Conservation (phyloP, 2,329 filamentous ascomycete genomes). For the Colletotrichum sp. region DNA sequence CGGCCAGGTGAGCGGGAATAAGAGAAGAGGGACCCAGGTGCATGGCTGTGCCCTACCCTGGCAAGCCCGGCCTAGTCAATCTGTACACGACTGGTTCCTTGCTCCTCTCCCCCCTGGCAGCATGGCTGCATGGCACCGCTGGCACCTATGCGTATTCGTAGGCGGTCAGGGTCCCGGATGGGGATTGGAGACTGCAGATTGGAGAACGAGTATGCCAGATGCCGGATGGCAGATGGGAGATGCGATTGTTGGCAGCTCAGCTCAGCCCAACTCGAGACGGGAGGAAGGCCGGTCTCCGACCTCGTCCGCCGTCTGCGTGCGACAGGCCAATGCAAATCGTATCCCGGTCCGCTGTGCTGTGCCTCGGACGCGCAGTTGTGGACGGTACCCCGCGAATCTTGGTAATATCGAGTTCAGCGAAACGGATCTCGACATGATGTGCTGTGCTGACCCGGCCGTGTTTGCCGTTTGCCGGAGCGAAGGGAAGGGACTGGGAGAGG, state of each 20-base stretch:
- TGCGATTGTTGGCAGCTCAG: neutral
- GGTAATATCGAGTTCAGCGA: neutral
- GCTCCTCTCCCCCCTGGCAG: neutral
- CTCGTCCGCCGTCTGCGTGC: neutral
- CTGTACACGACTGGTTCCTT: neutral
- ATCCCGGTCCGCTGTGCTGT: neutral
- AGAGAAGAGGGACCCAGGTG: neutral
- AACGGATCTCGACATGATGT: neutral
- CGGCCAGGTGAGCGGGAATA: constrained; percentile 6
- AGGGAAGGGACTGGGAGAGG: neutral
- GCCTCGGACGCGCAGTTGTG: neutral
- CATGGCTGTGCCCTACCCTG: neutral
- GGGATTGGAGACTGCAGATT: neutral
- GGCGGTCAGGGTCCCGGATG: neutral
- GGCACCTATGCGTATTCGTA: neutral
- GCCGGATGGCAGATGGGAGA: neutral
- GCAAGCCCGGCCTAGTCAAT: neutral
- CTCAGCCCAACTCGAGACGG: neutral
- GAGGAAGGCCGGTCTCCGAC: neutral
- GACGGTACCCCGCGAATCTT: neutral
- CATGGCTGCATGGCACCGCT: neutral
- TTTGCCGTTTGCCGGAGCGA: neutral
- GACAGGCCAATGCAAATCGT: neutral
- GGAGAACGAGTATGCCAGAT: neutral
- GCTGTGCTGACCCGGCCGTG: neutral